A percentile compares a stretch with the other conserved stretches of the same genome.
phyloP scores from a whole-genome alignment of 2,329 filamentous ascomycete species.

The Leptographium wingfieldii region DNA sequence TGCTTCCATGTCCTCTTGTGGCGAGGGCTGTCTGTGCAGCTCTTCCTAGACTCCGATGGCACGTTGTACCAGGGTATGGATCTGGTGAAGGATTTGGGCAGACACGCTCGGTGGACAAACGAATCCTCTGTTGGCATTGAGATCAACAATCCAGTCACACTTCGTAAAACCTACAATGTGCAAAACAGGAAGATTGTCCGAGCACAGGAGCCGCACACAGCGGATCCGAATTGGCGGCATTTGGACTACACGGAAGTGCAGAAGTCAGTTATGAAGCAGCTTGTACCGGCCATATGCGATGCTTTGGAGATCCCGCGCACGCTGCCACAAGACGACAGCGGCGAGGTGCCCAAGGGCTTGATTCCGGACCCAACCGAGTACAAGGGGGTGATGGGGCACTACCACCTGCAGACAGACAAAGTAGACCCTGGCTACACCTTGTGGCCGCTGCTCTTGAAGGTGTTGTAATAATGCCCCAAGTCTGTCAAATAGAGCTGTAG shows the following conservation, averaged over 20 bases:
- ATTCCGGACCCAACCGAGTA: background rate
- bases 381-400: background rate
- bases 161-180: background rate
- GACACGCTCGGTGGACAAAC: background rate
- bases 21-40: background rate
- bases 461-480: background rate
- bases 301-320: background rate
- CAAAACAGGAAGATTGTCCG: background rate
- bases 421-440: background rate
- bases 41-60: background rate
- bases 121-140: background rate
- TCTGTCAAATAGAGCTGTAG: background rate
- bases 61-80: background rate
- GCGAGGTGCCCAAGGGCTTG: background rate
- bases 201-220: background rate
- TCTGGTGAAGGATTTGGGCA: background rate
- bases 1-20: background rate
- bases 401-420: background rate
- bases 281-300: background rate
- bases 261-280: background rate
- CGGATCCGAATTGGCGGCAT: background rate
- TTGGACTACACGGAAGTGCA: background rate
- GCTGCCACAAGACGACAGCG: background rate
- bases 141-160: background rate
- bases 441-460: background rate